Evolutionary conservation across 2,329 filamentous ascomycete species (phyloP), one percentile per base, ranked within the genome.

Genomic region (Phialophora tarda): DNA sequence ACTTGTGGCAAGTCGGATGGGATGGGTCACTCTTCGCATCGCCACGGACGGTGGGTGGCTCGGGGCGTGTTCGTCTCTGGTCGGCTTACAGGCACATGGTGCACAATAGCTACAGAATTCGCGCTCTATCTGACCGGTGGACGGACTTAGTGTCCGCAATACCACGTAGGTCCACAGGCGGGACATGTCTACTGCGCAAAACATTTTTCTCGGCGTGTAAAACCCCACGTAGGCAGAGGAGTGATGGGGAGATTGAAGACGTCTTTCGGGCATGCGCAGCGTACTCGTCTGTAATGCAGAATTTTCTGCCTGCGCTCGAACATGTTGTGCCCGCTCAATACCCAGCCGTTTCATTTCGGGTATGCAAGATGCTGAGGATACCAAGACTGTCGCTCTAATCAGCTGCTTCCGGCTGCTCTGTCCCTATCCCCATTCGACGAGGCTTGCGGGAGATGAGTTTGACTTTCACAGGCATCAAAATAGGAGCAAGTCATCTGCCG

Each of bases 401-500:
- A 50, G 44, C 12, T 24, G 10, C 12, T 12, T 12, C 21, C 24
- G 44, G 11, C 21, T 34, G 44, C 30, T 34, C 11, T 6, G 6
- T 24, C 57, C 6, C 23, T 21, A 14, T n/a, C 14, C 41, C 41
- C 3, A 38, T 32, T 53, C 24, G 48, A 50, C 26, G 48, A 28
- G 30, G 24, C 8, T 28, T 26, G 53, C 26, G 30, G 30, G 24
- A 38, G 59, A 61, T 41, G 48, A 61, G 59, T 44, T 61, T 61
- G 59, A 50, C 38, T 59, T 59, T 59, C 24, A 2, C 47, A 50
- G 8, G 23, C 0, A 8, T 50, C 47, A 47, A 54, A 58, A 54
- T 17, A 54, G n/a, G n/a, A n/a, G 59, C 47, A 61, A 24, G 59
- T 61, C 59, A 61, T 61, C 59, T 61, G 59, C 59, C 59, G 59